Base-by-base conservation (phyloP, 345 rosid species). In the Euphorbia pulcherrima region DNA sequence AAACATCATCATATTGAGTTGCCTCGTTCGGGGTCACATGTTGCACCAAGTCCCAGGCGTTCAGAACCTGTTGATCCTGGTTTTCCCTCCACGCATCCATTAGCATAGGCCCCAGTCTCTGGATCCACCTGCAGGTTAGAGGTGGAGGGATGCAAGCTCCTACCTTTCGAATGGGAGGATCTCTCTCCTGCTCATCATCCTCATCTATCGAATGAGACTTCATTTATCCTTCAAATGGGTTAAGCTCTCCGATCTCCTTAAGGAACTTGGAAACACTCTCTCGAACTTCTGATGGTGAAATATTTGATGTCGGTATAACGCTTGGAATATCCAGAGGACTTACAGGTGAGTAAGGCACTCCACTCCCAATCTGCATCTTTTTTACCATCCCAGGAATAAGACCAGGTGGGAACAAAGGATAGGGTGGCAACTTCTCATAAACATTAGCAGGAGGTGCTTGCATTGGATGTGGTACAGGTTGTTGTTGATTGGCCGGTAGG, bases 111-210 rank as follows among this genome's bases (percentile, higher is more conserved):
- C 58, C 99, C 97, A 0, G 96, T 86, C 80, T 92, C 97, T 6
- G 92, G 92, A 73, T 95, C 99, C 17, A 86, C 82, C 80, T 91
- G 96, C 51, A 89, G 85, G 77, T 88, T 88, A 8, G 86, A 81
- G 99, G 99, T 26, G 99, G 99, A 65, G 97, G 97, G 73, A 91
- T 91, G 79, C 92, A 87, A 5, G 90, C 96, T 72, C 97, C 97
- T 70, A 91, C 96, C 69, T 86, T 88, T 21, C 92, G 88, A 52
- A 76, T 70, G 39, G 85, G 84, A 62, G 85, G 79, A 30, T 82
- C 96, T 69, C 89, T 81, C 70, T 86, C 91, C 10, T 83, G 82
- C 46, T 91, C 89, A 6, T 84, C 89, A 41, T 84, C 87, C 56
- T 89, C 96, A 56, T 89, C 90, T 44, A 74, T 76, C 4, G 84